These are phyloP conservation scores for Tripidium arundinaceum DNA, from an alignment of 202 grass and related monocot species.

Conservation along the genomic window DNA sequence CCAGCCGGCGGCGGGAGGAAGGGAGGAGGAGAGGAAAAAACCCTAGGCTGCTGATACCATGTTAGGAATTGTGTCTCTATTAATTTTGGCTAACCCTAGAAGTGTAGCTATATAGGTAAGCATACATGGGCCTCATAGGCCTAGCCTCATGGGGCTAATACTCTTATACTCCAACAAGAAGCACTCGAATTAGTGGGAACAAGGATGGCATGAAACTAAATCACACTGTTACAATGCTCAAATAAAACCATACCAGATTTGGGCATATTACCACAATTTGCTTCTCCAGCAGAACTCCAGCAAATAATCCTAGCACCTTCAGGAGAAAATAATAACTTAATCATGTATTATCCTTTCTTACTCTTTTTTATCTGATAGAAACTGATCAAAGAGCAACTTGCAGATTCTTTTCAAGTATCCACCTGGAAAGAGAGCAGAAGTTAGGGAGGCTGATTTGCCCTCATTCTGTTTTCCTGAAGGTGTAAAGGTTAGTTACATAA, in stretches of 20 bases:
- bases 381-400: constrained; percentile 28
- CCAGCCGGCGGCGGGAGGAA: no score
- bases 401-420: constrained; percentile 99
- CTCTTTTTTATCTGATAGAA: constrained; percentile 12
- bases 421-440: constrained; percentile 71
- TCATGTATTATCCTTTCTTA: not conserved
- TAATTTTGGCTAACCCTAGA: no score
- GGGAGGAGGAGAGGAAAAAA: no score
- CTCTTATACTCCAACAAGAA: no score
- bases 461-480: constrained; percentile 97
- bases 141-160: no score
- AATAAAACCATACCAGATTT: constrained; percentile 74
- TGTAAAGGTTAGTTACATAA: constrained; percentile 73
- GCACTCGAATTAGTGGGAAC: constrained; percentile 37
- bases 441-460: constrained; percentile 76
- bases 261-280: constrained; percentile 87
- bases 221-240: constrained; percentile 3
- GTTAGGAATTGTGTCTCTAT: no score
- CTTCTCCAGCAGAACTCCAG: constrained; percentile 87
- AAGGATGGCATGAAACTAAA: constrained; percentile 25
- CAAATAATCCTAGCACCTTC: constrained; percentile 79
- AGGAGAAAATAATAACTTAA: constrained; percentile 38
- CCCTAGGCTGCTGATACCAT: no score
- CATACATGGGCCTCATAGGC: no score
- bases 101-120: no score